These are phyloP conservation scores for Omphalotus olearius DNA, from an alignment of 1,284 basidiomycete species.

Conservation along the genomic window DNA sequence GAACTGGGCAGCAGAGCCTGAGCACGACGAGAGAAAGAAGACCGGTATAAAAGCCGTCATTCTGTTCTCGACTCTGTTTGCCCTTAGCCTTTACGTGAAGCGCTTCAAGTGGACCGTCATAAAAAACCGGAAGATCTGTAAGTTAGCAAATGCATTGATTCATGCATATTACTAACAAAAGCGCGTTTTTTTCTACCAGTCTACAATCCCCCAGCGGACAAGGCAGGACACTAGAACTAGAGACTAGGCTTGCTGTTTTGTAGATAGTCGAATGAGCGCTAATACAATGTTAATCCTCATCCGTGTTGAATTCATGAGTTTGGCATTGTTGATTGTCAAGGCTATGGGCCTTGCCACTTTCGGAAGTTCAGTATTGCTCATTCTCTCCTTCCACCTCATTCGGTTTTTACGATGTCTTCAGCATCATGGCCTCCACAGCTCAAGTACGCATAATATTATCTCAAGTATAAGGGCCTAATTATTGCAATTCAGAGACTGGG, in stretches of 20 bases:
- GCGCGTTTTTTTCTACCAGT: slow-evolving; percentile 25
- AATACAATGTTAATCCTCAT: slow-evolving; percentile 1
- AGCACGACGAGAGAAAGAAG: slow-evolving; percentile 98
- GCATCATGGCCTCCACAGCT: slow-evolving; percentile 63
- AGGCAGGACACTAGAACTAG: slow-evolving; percentile 35
- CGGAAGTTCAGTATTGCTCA: neutral
- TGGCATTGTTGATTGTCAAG: neutral
- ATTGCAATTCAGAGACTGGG: slow-evolving; percentile 65
- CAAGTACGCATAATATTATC: slow-evolving; percentile 37
- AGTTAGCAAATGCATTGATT: slow-evolving; percentile 30
- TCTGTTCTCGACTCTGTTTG: slow-evolving; percentile 79
- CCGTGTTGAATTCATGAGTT: neutral
- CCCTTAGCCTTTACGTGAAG: slow-evolving; percentile 87
- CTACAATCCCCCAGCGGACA: slow-evolving; percentile 44
- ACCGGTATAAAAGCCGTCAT: slow-evolving; percentile 92
- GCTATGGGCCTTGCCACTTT: neutral
- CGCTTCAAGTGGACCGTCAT: slow-evolving; percentile 92
- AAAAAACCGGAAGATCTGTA: slow-evolving; percentile 90
- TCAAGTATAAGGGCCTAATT: slow-evolving; percentile 39
- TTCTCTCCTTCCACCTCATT: neutral
- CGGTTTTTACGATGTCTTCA: slow-evolving; percentile 41
- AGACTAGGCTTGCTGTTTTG: neutral
- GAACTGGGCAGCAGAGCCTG: slow-evolving; percentile 94
- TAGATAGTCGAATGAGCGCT: slow-evolving; percentile 8
- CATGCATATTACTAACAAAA: slow-evolving; percentile 2